Percentiles rank a stretch among this genome's conserved stretches.
These are phyloP conservation scores for Podaxis pistillaris DNA, from an alignment of 768 basidiomycete species.

Conservation along the genomic window DNA sequence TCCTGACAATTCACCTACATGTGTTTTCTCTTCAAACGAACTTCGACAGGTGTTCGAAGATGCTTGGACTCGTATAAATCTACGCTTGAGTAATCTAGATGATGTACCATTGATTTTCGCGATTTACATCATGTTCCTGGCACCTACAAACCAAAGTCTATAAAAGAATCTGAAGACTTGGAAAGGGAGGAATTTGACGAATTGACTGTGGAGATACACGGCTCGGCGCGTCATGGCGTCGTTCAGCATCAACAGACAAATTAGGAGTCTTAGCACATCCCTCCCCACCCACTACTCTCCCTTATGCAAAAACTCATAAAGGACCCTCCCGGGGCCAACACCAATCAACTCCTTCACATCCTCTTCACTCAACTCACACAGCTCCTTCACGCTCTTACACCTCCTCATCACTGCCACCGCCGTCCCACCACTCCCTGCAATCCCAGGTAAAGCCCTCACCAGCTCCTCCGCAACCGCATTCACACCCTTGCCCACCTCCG, in stretches of 20 bases:
- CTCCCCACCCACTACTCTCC: slow-evolving; percentile 40
- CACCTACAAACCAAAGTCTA: no score
- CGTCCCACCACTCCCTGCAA: slow-evolving; percentile 81
- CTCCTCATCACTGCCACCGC: slow-evolving; percentile 80
- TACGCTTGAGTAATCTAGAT: no score
- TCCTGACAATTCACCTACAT: no score
- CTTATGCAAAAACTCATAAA: slow-evolving; percentile 80
- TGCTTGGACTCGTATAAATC: no score
- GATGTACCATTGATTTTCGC: no score
- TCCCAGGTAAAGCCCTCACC: slow-evolving; percentile 77
- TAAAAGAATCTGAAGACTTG: no score
- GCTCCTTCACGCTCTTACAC: slow-evolving; percentile 72
- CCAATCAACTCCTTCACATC: slow-evolving; percentile 77
- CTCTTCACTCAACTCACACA: slow-evolving; percentile 61
- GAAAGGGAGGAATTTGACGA: no score
- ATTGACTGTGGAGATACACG: no score
- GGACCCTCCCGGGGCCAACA: slow-evolving; percentile 74
- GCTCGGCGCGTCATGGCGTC: no score
- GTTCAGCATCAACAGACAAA: neutral
- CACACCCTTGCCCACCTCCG: slow-evolving; percentile 62
- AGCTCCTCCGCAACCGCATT: slow-evolving; percentile 83
- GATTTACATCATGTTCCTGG: no score
- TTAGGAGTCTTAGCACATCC: neutral
- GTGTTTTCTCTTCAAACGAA: no score
- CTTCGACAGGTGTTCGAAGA: no score